Base-by-base conservation (phyloP, 768 basidiomycete species). In the Vararia minispora region DNA sequence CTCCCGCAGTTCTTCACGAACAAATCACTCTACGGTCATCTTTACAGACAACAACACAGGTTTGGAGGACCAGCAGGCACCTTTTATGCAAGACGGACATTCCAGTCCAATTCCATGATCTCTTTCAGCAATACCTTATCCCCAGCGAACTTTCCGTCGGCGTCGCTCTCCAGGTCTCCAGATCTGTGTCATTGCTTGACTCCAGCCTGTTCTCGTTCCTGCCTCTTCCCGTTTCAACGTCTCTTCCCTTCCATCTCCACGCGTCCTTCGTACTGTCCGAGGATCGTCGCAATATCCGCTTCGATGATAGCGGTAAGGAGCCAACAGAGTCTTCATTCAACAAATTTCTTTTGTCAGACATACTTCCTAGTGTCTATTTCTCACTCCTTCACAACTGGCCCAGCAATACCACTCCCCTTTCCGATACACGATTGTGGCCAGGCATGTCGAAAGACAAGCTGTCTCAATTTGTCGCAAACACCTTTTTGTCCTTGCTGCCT, bases 241-340 rank as follows among this genome's bases (percentile, higher is more conserved):
- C 58, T 3, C 52, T 74, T 0, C 69, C 71, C 0, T 57, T 66
- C 1, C 71, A 74, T 42, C 49, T 72, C 7, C 62, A 60, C 35
- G 69, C 65, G 1, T 62, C 68, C 0, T 72, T 70, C 43, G 58
- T 66, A 28, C 50, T 72, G 4, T 60, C 70, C 0, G 59, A 65
- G 2, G 71, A 74, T 45, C 51, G 71, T 25, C 49, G 71, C 25
- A 56, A 59, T 20, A 62, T 69, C 25, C 59, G 65, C 6, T 57
- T 64, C 31, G 68, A 70, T 45, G 57, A 54, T 3, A 56, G 56
- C 22, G 44, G 37, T 33, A 16, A 30, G 14, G 49, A 46, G 22
- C 55, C 51, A 21, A 32, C 46, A 2, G 64, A 65, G 36, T 58
- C 65, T 5, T 39, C 41, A 10, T 69, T 66, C 41, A 70, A 72